Conservation (phyloP, 2,329 filamentous ascomycete species). For the Penicillium sp. region DNA sequence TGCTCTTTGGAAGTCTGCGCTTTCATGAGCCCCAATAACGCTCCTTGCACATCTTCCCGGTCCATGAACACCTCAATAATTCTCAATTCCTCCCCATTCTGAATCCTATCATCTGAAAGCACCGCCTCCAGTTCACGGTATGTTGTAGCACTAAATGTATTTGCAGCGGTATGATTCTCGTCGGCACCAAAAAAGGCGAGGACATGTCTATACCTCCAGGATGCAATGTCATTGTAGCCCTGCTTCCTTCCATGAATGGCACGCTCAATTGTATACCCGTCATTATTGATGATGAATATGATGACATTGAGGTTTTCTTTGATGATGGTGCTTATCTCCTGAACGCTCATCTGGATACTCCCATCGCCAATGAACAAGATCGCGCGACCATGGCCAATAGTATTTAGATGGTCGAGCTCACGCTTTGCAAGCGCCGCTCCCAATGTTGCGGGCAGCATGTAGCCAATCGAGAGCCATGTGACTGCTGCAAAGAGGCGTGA, state of each 20-base stretch:
- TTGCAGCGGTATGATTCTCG: background rate
- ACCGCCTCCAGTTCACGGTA: slow-evolving; percentile 7
- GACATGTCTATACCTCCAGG: slow-evolving; percentile 69
- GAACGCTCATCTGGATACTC: slow-evolving; percentile 13
- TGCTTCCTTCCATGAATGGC: slow-evolving; percentile 41
- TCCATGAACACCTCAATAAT: slow-evolving; percentile 12
- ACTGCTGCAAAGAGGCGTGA: slow-evolving; percentile 20
- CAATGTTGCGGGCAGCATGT: slow-evolving; percentile 21
- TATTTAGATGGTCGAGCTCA: too few species aligned
- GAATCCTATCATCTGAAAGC: background rate
- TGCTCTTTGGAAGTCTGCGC: too few species aligned
- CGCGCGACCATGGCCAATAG: slow-evolving; percentile 1
- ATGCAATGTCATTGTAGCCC: slow-evolving; percentile 23
- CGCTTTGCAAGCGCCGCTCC: slow-evolving; percentile 23
- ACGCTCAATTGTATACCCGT: slow-evolving; percentile 47
- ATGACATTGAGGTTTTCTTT: slow-evolving; percentile 53
- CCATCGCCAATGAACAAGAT: slow-evolving; percentile 14
- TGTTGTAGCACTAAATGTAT: slow-evolving; percentile 2
- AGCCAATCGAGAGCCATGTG: slow-evolving; percentile 28
- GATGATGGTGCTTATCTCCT: slow-evolving; percentile 52
- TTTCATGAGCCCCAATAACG: background rate
- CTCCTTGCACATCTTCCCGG: slow-evolving; percentile 3
- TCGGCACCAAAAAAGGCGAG: slow-evolving; percentile 4
- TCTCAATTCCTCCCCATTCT: background rate
- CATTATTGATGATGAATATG: slow-evolving; percentile 54